Evolutionary conservation across 1,139 yeast genomes (phyloP), one percentile per base, ranked within the genome.

Genomic region (Scheffersomyces titani): DNA sequence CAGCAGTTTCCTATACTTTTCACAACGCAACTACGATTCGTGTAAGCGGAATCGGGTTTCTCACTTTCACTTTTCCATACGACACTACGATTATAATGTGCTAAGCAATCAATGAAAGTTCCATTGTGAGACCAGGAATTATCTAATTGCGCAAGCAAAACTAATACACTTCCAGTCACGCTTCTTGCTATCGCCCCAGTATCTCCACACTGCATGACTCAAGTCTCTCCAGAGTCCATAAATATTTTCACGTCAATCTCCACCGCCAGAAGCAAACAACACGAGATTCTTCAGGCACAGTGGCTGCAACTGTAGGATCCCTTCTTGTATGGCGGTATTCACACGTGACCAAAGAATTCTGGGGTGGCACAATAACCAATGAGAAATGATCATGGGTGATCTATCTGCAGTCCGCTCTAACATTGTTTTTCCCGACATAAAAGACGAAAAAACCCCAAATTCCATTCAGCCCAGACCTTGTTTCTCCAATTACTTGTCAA

Each of bases 401-500:
- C 18, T 46, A 7, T 11, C 40, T 30, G 40, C 40, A 30, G 40
- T 13, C 9, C 4, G 22, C 19, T 47, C n/a, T 11, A n/a, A 5
- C 11, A 47, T 47, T 47, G 20, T 19, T 47, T 47, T 19, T n/a
- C 20, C 22, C 22, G 19, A 47, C n/a, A 24, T 20, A 49, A 49
- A 19, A 49, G 36, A 21, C 22, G 20, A 19, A n/a, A 19, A 47
- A 47, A 47, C 20, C 20, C 22, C 20, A 47, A 47, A 47, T 47
- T 30, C 40, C 20, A 47, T 19, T 47, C n/a, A 47, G n/a, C 7
- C 49, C 13, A 19, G n/a, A 18, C 49, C 22, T 47, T 47, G 20
- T 19, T 47, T n/a, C 22, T 46, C 20, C 40, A 30, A 30, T 30
- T 30, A 30, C 40, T 50, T 24, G 51, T 48, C 54, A 54, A 54